phyloP scores from a whole-genome alignment of 371 early-diverging fungal genomes.

The Apophysomyces trapeziformis region DNA sequence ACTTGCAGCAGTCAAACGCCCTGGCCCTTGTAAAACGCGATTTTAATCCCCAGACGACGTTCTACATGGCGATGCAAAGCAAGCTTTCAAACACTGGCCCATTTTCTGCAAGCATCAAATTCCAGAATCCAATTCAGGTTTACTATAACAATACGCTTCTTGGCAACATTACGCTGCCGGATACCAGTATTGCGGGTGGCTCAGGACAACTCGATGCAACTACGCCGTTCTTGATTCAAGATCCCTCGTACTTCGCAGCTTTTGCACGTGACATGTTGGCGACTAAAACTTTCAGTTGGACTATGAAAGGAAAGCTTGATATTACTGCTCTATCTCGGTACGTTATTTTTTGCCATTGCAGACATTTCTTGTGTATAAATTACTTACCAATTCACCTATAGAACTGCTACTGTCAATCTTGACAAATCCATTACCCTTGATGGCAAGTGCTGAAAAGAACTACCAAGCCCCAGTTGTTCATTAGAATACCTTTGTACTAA shows the following conservation, averaged over 20 bases:
- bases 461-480: not conserved
- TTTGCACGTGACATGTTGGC: conserved; percentile 63
- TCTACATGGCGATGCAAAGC: conserved; percentile 58
- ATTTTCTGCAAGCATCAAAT: conserved; percentile 53
- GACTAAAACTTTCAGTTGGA: conserved; percentile 57
- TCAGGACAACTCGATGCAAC: conserved; percentile 45
- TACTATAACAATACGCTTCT: conserved; percentile 48
- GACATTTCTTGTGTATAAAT: not conserved
- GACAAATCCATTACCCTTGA: conserved; percentile 30
- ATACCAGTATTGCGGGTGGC: conserved; percentile 55
- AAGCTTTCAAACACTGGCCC: conserved; percentile 61
- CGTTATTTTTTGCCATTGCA: not conserved
- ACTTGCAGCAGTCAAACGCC: conserved; percentile 12
- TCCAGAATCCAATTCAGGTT: conserved; percentile 48
- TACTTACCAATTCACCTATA: conserved; percentile 18
- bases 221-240: conserved; percentile 52
- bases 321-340: conserved; percentile 62
- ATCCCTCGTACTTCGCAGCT: conserved; percentile 49
- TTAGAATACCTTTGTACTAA: not conserved
- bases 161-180: conserved; percentile 57
- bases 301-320: conserved; percentile 58
- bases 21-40: conserved; percentile 30
- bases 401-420: conserved; percentile 48
- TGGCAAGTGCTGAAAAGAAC: conserved; percentile 22
- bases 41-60: conserved; percentile 16